These are phyloP conservation scores for Tulasnella sp. DNA, from an alignment of 768 basidiomycete species.

Conservation along the genomic window DNA sequence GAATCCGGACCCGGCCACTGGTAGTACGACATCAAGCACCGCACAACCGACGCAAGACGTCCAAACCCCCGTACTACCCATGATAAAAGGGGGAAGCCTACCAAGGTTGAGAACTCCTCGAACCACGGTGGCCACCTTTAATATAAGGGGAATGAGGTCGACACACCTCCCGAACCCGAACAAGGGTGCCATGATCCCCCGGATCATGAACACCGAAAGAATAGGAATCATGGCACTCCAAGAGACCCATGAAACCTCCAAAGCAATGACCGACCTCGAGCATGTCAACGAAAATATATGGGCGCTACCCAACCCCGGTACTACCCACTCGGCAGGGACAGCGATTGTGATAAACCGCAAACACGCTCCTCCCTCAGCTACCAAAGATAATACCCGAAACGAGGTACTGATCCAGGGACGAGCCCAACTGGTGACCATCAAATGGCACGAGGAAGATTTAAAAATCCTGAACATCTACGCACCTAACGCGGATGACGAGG, in stretches of 20 bases:
- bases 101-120: too few species aligned
- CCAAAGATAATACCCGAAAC: not conserved
- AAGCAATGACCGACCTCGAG: not conserved
- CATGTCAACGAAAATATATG: not conserved
- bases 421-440: not conserved
- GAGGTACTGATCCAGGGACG: not conserved
- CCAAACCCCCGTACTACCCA: too few species aligned
- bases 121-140: too few species aligned
- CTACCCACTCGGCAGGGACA: not conserved
- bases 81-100: too few species aligned
- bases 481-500: not conserved
- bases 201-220: not conserved
- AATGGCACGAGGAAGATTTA: not conserved
- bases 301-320: not conserved
- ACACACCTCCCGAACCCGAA: not conserved
- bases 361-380: not conserved
- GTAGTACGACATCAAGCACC: too few species aligned
- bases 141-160: not conserved
- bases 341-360: not conserved
- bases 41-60: too few species aligned
- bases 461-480: slow-evolving; percentile 12
- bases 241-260: not conserved
- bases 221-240: not conserved
- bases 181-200: not conserved
- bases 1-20: too few species aligned